Base-by-base conservation (phyloP, 306 rosid genomes). In the Geum urbanum region DNA sequence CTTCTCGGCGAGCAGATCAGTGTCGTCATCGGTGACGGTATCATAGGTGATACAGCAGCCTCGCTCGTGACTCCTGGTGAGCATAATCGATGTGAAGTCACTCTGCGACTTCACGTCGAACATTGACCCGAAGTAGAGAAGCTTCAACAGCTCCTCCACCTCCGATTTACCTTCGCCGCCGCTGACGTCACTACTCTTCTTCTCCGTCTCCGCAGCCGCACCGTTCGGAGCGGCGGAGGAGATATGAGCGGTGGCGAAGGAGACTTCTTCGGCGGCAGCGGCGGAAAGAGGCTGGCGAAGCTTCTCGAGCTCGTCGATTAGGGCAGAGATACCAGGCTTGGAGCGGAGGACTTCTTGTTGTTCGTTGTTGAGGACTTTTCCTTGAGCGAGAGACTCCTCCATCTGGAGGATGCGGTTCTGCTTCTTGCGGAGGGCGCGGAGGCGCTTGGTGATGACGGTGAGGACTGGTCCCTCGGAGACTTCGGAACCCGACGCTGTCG, bases 31-130 rank as follows among this genome's bases (percentile, higher is more conserved):
- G 2, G 96, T 89, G 69, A 95, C 97, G 61, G 89, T 89, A 43
- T 95, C 99, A 50, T 95, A 95, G 60, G 99, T 95, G 81, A 95
- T 73, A 83, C 99, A 95, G 49, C 99, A 95, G 0, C 96, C 91
- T 5, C 99, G 84, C 80, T 95, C 99, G 67, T 88, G 96, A 4
- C 91, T 95, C 76, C 99, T 79, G 2, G 95, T 89, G 18, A 94
- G 83, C 87, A 90, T 88, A 46, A 89, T 89, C 9, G 96, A 84
- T 2, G 96, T 84, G 73, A 95, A 95, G 73, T 87, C 97, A 60
- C 82, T 89, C 83, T 89, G 97, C 4, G 96, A 75, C 83, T 87
- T 87, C 9, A 95, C 99, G 11, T 95, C 97, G 45, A 95, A 95
- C 35, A 95, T 80, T 0, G 99, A 89, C 9, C 96, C 99, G 5